Evolutionary conservation across 192 early-diverging fungal genomes (phyloP).

Genomic region (Coemansia interrupta): DNA sequence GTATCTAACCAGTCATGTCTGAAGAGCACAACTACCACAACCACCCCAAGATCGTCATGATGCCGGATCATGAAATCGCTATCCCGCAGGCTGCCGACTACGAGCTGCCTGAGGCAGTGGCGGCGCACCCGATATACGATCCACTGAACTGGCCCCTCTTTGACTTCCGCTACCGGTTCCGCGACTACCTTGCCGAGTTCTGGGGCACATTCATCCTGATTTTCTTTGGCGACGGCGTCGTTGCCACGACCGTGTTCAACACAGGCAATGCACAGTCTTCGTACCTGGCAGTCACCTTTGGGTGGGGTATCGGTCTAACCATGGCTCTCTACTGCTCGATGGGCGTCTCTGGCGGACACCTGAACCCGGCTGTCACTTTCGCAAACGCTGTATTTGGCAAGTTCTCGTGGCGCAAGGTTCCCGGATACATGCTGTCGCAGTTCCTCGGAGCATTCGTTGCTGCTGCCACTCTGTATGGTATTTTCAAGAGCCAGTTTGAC

Average conservation of each 20-base stretch:
- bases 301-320: constrained; percentile 64
- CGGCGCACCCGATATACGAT: constrained; percentile 36
- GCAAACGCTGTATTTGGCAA: constrained; percentile 63
- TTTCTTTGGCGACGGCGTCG: constrained; percentile 64
- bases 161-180: constrained; percentile 34
- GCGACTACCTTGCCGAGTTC: constrained; percentile 72
- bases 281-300: constrained; percentile 58
- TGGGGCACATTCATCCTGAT: constrained; percentile 68
- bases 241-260: constrained; percentile 52
- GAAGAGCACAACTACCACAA: constrained; percentile 25
- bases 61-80: constrained; percentile 38
- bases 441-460: constrained; percentile 68
- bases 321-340: constrained; percentile 63
- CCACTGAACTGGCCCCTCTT: constrained; percentile 48
- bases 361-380: constrained; percentile 76
- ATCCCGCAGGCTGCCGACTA: constrained; percentile 43
- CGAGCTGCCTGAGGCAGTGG: constrained; percentile 27
- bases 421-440: constrained; percentile 64
- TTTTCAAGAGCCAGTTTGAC: constrained; percentile 61
- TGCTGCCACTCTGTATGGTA: constrained; percentile 63
- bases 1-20: not conserved
- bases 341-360: constrained; percentile 68
- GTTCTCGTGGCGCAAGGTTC: constrained; percentile 68
- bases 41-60: constrained; percentile 34
- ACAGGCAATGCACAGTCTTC: constrained; percentile 37